phyloP scores from a whole-genome alignment of 106 monocot genomes.

The Allium sativum region DNA sequence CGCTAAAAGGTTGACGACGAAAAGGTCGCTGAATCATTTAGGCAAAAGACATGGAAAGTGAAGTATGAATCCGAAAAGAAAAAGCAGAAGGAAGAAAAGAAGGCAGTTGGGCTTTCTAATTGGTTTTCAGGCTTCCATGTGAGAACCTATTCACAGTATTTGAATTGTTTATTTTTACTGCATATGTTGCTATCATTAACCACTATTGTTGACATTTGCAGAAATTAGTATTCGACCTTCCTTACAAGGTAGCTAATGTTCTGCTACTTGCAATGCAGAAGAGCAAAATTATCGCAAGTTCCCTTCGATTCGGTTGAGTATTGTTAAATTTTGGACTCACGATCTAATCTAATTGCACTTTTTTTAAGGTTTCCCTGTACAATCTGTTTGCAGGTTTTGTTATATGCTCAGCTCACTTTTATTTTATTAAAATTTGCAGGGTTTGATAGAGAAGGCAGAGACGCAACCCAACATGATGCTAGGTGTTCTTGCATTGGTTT shows the following conservation, averaged over 20 bases:
- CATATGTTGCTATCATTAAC: not conserved
- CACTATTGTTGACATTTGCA: constrained; percentile 16
- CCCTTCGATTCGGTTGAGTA: too few relatives aligned
- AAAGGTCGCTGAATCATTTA: constrained; percentile 37
- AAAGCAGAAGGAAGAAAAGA: constrained; percentile 58
- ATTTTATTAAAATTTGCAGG: constrained; percentile 17
- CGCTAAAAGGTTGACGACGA: too few relatives aligned
- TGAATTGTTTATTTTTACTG: too few relatives aligned
- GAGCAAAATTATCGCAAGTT: constrained; percentile 57
- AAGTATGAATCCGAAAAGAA: constrained; percentile 56
- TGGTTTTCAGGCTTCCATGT: constrained; percentile 48
- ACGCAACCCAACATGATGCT: constrained; percentile 52
- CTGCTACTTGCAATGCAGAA: constrained; percentile 41
- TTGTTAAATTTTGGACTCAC: too few relatives aligned
- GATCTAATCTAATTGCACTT: too few relatives aligned
- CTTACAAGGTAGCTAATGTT: constrained; percentile 48
- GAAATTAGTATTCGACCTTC: constrained; percentile 60
- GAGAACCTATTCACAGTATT: not conserved
- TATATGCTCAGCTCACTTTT: too few relatives aligned
- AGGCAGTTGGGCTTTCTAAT: constrained; percentile 23
- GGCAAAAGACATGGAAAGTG: constrained; percentile 40
- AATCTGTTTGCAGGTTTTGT: too few relatives aligned
- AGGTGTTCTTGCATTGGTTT: constrained; percentile 42
- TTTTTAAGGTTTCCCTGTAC: too few relatives aligned
- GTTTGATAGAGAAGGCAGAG: constrained; percentile 67